Base-by-base conservation (phyloP, 441 rosid genomes). In the Euphorbia corollata region DNA sequence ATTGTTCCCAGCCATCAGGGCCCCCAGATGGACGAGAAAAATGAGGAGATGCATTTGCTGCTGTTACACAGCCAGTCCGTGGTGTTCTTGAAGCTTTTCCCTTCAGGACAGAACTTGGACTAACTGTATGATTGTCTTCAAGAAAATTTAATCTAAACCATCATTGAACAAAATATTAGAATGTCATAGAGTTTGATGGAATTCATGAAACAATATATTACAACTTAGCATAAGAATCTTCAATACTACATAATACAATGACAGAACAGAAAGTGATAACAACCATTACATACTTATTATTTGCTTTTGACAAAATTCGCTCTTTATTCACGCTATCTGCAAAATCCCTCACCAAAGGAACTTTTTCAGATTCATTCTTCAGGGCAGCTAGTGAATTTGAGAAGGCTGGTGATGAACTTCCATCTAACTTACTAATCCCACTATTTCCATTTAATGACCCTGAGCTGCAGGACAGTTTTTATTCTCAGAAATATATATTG, bases 21-120 rank as follows among this genome's bases (percentile, higher is more conserved):
- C 75, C 50, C 61, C 74, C 84, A 54, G 80, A 72, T 22, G 77
- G 22, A 27, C 78, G 76, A 62, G 85, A 68, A 68, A 76, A 72
- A 75, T 65, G 81, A 60, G 75, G 66, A 59, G 83, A 83, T 43
- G 86, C 73, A 65, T 71, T 75, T 64, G 76, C 67, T 45, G 77
- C 73, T 75, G 71, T 62, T 50, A 76, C 68, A 67, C 79, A 80
- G 68, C 85, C 77, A 61, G 80, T 81, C 65, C 89, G 79, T 30
- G 85, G 79, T 61, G 79, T 76, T 73, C 87, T 76, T 1, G 87
- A 80, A 59, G 77, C 85, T 69, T 84, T 86, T 75, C 83, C 84
- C 73, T 83, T 86, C 5, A 67, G 71, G 62, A 69, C 76, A 6
- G 74, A 68, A 69, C 79, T 77, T 68, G 80, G 69, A 73, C 69